A percentile compares a stretch with the other conserved stretches of the same genome.
phyloP scores from a whole-genome alignment of 2,329 filamentous ascomycete genomes.

The Thermothelomyces thermophilus region DNA sequence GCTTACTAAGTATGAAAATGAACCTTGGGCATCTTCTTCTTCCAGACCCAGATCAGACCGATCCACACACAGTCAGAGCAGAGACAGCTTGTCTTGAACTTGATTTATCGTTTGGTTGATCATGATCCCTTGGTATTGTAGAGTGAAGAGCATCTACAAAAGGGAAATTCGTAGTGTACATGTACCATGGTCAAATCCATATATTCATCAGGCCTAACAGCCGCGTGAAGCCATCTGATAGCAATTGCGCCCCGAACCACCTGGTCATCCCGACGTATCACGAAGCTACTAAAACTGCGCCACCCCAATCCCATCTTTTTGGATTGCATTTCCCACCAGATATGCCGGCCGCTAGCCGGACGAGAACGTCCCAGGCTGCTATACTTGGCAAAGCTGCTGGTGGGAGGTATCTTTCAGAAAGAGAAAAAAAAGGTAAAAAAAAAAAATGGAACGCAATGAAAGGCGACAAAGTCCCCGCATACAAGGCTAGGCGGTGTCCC shows the following conservation, averaged over 20 bases:
- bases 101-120: background rate
- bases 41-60: too few species aligned
- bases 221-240: background rate
- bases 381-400: background rate
- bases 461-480: too few species aligned
- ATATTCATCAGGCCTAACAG: conserved; percentile 1
- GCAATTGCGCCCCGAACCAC: background rate
- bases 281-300: background rate
- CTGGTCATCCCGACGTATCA: background rate
- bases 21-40: too few species aligned
- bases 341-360: background rate
- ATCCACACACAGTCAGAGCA: too few species aligned
- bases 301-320: background rate
- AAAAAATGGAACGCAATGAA: background rate
- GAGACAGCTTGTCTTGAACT: background rate
- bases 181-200: background rate
- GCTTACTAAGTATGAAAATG: too few species aligned
- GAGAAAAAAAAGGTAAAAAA: background rate
- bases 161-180: conserved; percentile 3
- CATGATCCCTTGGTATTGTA: conserved; percentile 5
- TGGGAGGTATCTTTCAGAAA: conserved; percentile 5
- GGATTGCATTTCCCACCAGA: background rate
- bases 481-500: too few species aligned
- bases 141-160: conserved; percentile 7
- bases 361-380: background rate